phyloP scores from a whole-genome alignment of 73 alveolate genomes.

The Effrenium voratum region DNA sequence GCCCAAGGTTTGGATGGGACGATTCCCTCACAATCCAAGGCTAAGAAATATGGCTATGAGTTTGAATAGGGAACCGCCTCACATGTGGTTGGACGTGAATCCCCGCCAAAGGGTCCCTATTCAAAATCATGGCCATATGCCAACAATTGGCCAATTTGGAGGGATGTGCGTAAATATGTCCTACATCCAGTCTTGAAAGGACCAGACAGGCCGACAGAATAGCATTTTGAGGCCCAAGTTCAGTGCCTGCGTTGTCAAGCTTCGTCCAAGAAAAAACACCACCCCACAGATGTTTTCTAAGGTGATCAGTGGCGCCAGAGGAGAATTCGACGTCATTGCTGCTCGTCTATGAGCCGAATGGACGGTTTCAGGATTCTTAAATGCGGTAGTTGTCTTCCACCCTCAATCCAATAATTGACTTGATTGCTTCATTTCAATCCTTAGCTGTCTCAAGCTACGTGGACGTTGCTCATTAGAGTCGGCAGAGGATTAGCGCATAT shows the following conservation, averaged over 20 bases:
- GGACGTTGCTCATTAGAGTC: too few relatives aligned
- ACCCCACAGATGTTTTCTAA: background rate
- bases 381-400: too few relatives aligned
- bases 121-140: background rate
- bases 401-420: too few relatives aligned
- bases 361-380: too few relatives aligned
- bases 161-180: too few relatives aligned
- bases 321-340: constrained; percentile 46
- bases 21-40: background rate
- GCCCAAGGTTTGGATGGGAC: background rate
- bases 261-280: background rate
- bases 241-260: background rate
- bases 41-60: too few relatives aligned
- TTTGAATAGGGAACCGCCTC: too few relatives aligned
- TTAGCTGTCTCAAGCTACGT: too few relatives aligned
- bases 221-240: background rate
- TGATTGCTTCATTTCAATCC: too few relatives aligned
- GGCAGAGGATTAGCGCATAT: too few relatives aligned
- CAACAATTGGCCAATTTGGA: background rate
- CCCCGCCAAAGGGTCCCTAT: background rate
- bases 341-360: too few relatives aligned
- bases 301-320: constrained; percentile 55
- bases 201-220: background rate
- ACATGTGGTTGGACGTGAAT: too few relatives aligned
- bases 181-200: background rate